phyloP scores from a whole-genome alignment of 768 basidiomycete species.

The Leucocoprinus leucothites region DNA sequence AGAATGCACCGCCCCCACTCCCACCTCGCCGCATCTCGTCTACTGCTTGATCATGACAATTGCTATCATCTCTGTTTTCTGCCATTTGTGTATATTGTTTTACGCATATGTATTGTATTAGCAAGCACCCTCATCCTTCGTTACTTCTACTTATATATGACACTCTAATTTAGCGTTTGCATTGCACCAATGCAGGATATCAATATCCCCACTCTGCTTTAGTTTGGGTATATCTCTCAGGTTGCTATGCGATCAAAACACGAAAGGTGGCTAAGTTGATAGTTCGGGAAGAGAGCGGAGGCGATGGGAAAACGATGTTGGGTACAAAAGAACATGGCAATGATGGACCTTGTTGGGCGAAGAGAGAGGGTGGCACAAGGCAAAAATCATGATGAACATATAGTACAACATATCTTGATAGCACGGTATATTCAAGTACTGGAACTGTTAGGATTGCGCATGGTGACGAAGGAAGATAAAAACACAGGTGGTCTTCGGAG shows the following conservation, averaged over 20 bases:
- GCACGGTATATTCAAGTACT: too few relatives aligned
- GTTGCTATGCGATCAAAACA: slow-evolving; percentile 1
- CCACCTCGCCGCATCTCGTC: slow-evolving; percentile 25
- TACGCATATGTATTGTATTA: neutral
- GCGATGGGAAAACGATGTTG: neutral
- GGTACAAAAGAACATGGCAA: neutral
- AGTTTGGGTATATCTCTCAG: too few relatives aligned
- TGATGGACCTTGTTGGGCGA: too few relatives aligned
- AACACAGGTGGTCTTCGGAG: too few relatives aligned
- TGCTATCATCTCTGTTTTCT: neutral
- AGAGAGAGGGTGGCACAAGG: neutral
- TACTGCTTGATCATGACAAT: slow-evolving; percentile 14
- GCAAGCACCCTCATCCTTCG: too few relatives aligned
- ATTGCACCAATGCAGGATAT: too few relatives aligned
- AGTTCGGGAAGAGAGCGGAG: too few relatives aligned
- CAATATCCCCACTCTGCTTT: too few relatives aligned
- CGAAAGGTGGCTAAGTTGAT: neutral
- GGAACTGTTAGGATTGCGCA: too few relatives aligned
- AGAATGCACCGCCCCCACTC: slow-evolving; percentile 22
- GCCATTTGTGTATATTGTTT: slow-evolving; percentile 5
- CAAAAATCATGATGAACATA: neutral
- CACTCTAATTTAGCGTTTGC: too few relatives aligned
- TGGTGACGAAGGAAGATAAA: too few relatives aligned
- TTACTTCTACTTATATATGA: too few relatives aligned
- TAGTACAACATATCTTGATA: slow-evolving; percentile 2